Base-by-base conservation (phyloP, 2,329 filamentous ascomycete species). In the Zymoseptoria pseudotritici region DNA sequence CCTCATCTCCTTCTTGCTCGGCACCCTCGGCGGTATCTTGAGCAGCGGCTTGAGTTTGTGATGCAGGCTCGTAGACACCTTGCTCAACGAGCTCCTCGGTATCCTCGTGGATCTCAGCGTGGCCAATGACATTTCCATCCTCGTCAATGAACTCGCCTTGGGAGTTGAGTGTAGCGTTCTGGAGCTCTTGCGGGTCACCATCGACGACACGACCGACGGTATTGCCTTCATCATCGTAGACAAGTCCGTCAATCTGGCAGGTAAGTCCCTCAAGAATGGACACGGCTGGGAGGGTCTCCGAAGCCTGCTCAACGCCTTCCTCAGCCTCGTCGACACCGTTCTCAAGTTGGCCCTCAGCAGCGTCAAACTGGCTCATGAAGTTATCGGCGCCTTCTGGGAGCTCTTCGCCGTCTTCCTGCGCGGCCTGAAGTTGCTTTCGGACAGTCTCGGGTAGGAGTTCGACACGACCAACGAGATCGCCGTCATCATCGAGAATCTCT, bases 101-200 rank as follows among this genome's bases (percentile, higher is more conserved):
- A 8, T 80, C 79, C 7, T 77, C 74, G 66, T 79, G 78, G 50
- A 81, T 73, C 57, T 80, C 76, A 3, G 81, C 79, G 58, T 77
- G 77, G 58, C 81, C 81, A 56, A 83, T 73, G 55, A 82, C 77
- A 54, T 82, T 79, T 57, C 81, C 81, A 3, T 80, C 75, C 2
- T 82, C 76, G 61, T 83, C 79, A n/a, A 82, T 69, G 61, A 83
- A 81, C 65, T 82, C 80, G 56, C 81, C 81, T 24, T 81, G 74
- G 61, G 80, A 76, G 65, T 83, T 82, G 63, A 81, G 76, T 52
- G 76, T 76, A 57, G 74, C 74, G 67, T 79, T 78, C 66, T 78
- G 71, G 42, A 81, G 77, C 57, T 80, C 71, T 36, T 75, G 66
- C 59, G 78, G 77, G 61, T 81, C 76, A 55, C 79, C 79, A 51